phyloP scores from a whole-genome alignment of 345 rosid species.

The Linum tenue region DNA sequence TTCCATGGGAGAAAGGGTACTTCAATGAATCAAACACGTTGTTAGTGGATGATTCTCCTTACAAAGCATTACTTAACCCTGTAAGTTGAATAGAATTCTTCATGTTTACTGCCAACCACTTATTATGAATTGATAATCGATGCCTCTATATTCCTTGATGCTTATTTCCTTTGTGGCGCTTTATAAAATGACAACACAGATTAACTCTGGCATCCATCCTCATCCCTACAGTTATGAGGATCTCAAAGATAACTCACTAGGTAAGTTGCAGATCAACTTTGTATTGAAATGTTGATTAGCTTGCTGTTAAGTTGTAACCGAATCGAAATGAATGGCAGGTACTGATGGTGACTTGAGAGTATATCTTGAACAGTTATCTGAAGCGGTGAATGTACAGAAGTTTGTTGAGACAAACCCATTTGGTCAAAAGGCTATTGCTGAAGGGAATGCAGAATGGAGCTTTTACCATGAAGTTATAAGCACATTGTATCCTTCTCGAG shows the following conservation, averaged over 20 bases:
- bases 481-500: background rate
- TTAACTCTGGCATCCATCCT: constrained; percentile 68
- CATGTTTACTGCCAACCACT: background rate
- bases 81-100: constrained; percentile 34
- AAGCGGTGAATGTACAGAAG: constrained; percentile 43
- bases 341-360: constrained; percentile 56
- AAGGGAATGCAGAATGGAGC: constrained; percentile 46
- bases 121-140: background rate
- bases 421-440: constrained; percentile 59
- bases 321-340: constrained; percentile 28
- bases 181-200: constrained; percentile 26
- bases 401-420: constrained; percentile 57
- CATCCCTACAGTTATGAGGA: constrained; percentile 42
- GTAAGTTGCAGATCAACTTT: constrained; percentile 24
- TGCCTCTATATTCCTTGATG: background rate
- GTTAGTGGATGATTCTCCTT: constrained; percentile 81
- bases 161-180: background rate
- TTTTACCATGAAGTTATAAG: constrained; percentile 42
- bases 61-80: constrained; percentile 91
- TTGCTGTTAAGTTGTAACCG: background rate
- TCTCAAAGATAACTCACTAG: constrained; percentile 46
- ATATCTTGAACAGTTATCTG: constrained; percentile 48
- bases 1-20: constrained; percentile 58
- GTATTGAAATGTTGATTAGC: background rate
- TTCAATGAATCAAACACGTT: constrained; percentile 70